Evolutionary conservation across 495 filamentous ascomycete genomes (phyloP), one percentile per base, ranked within the genome.

Genomic region (Penicillium parvum): DNA sequence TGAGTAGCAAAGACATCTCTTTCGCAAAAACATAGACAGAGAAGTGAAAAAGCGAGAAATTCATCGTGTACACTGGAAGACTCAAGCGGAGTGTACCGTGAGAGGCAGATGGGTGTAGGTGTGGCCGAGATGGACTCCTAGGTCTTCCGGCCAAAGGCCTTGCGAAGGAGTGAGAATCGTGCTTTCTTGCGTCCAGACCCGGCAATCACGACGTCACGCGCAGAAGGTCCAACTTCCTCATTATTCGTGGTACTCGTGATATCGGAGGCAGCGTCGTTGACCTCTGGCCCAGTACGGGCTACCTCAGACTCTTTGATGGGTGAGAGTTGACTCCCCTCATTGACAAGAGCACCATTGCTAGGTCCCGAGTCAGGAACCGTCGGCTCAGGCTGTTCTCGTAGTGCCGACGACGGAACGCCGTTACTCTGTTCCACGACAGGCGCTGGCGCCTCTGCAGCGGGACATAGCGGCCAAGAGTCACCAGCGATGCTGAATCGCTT

Each of bases 111-210:
- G n/a, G n/a, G n/a, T n/a, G n/a, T n/a, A n/a, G n/a, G n/a, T n/a
- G n/a, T n/a, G n/a, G n/a, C n/a, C n/a, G n/a, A n/a, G n/a, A n/a
- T n/a, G n/a, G n/a, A n/a, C n/a, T n/a, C n/a, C n/a, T n/a, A n/a
- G n/a, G n/a, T n/a, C n/a, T n/a, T n/a, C n/a, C n/a, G n/a, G 7
- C 72, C 66, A 35, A 78, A 70, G 19, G 72, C 73, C 44, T 71
- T 74, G 16, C 71, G 60, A 37, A 78, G 54, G 39, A 64, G 56
- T 1, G 64, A 65, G 39, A 78, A 76, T 39, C 72, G 69, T 49
- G n/a, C n/a, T n/a, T 71, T 78, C 58, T 76, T 76, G 39, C 72
- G 72, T 25, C 63, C 65, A 7, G 65, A 61, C 17, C 58, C 52
- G 21, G 53, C 59, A 41, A 68, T 66, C 17, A 67, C 57, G 38